A percentile compares a stretch with the other conserved stretches of the same genome.
These are phyloP conservation scores for Rauvolfia tetraphylla DNA, from an alignment of 257 asterid genomes.

Conservation along the genomic window DNA sequence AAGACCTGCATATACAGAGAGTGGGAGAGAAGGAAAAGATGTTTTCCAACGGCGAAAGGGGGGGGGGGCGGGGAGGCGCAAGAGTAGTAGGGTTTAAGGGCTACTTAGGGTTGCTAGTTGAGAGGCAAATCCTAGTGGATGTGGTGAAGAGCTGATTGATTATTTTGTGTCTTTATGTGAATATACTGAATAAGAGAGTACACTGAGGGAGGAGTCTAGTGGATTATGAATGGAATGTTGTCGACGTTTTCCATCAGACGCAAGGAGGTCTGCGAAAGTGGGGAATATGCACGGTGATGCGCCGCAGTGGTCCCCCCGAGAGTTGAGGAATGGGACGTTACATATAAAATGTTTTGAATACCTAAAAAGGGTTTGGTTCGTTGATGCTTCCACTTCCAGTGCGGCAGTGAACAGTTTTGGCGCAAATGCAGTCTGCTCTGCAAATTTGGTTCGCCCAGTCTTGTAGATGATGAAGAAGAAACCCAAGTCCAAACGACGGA, in stretches of 20 bases:
- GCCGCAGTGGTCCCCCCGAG: not conserved
- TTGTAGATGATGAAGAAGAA: too few species aligned
- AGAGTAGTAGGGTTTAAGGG: constrained; percentile 10
- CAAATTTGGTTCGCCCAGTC: too few species aligned
- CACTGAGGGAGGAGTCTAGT: not conserved
- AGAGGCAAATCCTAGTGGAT: not conserved
- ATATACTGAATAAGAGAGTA: not conserved
- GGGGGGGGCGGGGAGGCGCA: not conserved
- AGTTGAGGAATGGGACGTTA: not conserved
- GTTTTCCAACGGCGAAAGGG: not conserved
- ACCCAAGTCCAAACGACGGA: too few species aligned
- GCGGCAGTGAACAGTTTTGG: too few species aligned
- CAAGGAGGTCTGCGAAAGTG: too few species aligned
- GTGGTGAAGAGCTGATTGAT: not conserved
- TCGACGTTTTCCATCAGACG: not conserved
- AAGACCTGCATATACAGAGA: too few species aligned
- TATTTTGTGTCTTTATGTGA: not conserved
- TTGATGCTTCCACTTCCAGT: too few species aligned
- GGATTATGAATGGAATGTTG: not conserved
- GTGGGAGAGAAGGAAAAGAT: not conserved
- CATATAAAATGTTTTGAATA: not conserved
- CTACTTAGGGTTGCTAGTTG: not conserved
- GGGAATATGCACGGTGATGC: not conserved
- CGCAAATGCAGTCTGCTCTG: too few species aligned
- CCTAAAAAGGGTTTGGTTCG: constrained; percentile 2